Evolutionary conservation across 805 yeast genomes (phyloP), one percentile per base, ranked within the genome.

Genomic region (Pichia thaimueangensis): DNA sequence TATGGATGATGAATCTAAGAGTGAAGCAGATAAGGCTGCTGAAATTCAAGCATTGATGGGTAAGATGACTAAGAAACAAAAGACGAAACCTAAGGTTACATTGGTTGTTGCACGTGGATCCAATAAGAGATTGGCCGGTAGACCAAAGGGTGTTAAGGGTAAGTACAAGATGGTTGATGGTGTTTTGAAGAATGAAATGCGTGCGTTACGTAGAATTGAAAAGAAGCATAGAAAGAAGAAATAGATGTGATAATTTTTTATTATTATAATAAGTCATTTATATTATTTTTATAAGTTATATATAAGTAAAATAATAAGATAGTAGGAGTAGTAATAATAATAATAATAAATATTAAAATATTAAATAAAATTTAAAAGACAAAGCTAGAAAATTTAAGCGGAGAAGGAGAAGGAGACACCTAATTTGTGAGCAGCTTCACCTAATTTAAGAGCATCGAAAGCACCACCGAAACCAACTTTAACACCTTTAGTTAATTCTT

Each of bases 161-260:
- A 88, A 86, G 63, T 93, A 93, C 70, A 93, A 86, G 82, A 93
- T 93, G 98, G 97, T 93, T 54, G 99, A 93, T 67, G 97, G 97
- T 72, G 86, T 82, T 17, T 71, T 87, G 83, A 93, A 93, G 85
- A 93, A 93, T 64, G 99, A 93, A 68, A 89, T 84, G 73, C 74
- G 98, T 53, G 96, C 97, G 12, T 70, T 91, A 58, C 81, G 76
- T 59, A 80, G 97, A 62, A 86, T 89, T 52, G 84, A 87, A 21
- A 93, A 89, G 74, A 87, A 86, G 70, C 73, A 82, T 58, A 84
- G 77, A 67, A 82, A 82, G 62, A 67, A 25, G 31, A 32, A 36
- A 37, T 24, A 22, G 17, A 6, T 29, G 19, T 25, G 4, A 15
- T 22, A n/a, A n/a, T n/a, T n/a, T n/a, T n/a, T n/a, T n/a, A n/a